Conservation (phyloP, 2,329 filamentous ascomycete genomes). For the Mycosphaerella sp. region DNA sequence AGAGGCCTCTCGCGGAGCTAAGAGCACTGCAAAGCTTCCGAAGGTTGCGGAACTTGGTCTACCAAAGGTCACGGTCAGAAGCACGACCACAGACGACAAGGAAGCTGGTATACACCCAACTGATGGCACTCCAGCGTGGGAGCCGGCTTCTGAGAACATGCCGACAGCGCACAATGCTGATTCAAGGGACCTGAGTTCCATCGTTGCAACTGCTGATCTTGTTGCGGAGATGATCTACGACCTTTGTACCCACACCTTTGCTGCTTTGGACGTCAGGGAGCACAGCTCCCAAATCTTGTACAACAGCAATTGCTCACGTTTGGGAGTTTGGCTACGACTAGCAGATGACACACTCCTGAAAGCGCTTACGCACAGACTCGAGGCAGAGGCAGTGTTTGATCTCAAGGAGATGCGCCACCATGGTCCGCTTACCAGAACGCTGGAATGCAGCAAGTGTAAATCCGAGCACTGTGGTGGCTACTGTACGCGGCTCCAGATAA, state of each 20-base stretch:
- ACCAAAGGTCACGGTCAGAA: neutral
- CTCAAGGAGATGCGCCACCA: neutral
- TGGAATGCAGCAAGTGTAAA: constrained; percentile 5
- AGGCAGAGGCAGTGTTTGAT: constrained; percentile 5
- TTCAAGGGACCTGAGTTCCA: neutral
- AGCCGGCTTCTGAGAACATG: neutral
- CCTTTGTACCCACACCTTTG: constrained; percentile 2
- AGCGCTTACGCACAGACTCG: constrained; percentile 10
- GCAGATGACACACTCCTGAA: constrained; percentile 17
- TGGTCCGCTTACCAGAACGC: neutral
- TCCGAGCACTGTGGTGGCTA: constrained; percentile 11
- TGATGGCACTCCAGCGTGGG: neutral
- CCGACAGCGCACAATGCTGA: neutral
- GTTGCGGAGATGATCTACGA: neutral
- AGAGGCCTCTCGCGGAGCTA: neutral
- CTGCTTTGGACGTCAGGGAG: constrained; percentile 4
- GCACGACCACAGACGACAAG: neutral
- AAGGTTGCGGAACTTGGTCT: neutral
- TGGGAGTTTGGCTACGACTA: constrained; percentile 1
- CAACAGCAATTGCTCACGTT: neutral
- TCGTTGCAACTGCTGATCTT: neutral
- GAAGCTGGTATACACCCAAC: neutral
- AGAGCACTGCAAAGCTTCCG: neutral
- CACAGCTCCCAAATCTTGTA: constrained; percentile 1
- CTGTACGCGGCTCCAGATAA: constrained; percentile 6